phyloP scores from a whole-genome alignment of 257 asterid species.

The Solanum corneliomulleri region DNA sequence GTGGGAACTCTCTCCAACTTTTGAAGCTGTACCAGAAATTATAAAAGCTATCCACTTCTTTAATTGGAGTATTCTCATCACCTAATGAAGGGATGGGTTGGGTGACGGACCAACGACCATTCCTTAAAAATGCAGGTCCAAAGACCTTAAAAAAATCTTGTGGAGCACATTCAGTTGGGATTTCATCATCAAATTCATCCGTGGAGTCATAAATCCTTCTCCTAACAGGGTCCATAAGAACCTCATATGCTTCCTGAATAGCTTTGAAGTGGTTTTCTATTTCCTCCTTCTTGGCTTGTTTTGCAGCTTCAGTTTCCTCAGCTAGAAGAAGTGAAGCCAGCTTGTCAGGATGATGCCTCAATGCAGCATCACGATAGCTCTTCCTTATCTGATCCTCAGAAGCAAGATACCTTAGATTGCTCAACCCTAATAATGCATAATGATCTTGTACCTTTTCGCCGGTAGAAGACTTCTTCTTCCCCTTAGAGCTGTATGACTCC shows the following conservation, averaged over 20 bases:
- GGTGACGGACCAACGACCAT: conserved; percentile 90
- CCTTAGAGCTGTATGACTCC: conserved; percentile 73
- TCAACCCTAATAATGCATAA: conserved; percentile 83
- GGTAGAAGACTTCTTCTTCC: conserved; percentile 73
- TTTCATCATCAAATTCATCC: conserved; percentile 96
- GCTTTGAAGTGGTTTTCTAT: conserved; percentile 85
- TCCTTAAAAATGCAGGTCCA: conserved; percentile 94
- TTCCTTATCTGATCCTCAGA: conserved; percentile 91
- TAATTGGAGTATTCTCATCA: conserved; percentile 48
- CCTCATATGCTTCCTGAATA: conserved; percentile 89
- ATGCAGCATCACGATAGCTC: conserved; percentile 87
- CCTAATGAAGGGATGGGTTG: conserved; percentile 70
- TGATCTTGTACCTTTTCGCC: conserved; percentile 78
- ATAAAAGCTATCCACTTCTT: conserved; percentile 77
- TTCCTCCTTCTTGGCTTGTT: conserved; percentile 84
- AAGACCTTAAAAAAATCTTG: conserved; percentile 89
- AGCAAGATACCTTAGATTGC: conserved; percentile 90
- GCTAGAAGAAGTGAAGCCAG: conserved; percentile 77
- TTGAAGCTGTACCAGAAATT: conserved; percentile 84
- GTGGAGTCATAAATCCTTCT: conserved; percentile 94
- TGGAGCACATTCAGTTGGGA: conserved; percentile 73
- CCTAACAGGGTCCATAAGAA: conserved; percentile 75
- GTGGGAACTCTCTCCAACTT: conserved; percentile 99
- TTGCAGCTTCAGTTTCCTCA: conserved; percentile 80
- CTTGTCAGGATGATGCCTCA: conserved; percentile 93